Percentiles rank a stretch among this genome's conserved stretches.
Conservation (phyloP, 441 rosid species). For the Jatropha multifida region DNA sequence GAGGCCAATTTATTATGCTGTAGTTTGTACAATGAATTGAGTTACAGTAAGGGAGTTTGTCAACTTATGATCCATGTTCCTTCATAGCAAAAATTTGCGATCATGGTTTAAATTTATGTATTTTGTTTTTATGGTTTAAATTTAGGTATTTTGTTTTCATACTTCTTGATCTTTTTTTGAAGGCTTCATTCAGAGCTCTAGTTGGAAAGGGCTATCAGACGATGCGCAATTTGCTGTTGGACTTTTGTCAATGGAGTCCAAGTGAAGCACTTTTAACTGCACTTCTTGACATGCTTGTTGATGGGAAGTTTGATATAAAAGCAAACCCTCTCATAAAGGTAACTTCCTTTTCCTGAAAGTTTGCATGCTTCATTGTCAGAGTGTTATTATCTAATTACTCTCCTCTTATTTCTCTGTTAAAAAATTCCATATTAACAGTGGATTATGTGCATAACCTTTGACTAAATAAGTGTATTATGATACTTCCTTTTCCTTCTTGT, state of each 20-base stretch:
- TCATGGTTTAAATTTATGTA: neutral
- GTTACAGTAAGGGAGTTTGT: neutral
- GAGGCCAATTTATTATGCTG: neutral
- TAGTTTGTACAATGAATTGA: neutral
- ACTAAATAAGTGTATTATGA: neutral
- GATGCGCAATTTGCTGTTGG: slow-evolving; percentile 89
- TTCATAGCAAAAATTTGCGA: neutral
- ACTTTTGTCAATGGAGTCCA: slow-evolving; percentile 83
- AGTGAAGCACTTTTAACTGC: slow-evolving; percentile 82
- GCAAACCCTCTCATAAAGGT: slow-evolving; percentile 82
- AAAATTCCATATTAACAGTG: neutral
- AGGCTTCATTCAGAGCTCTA: slow-evolving; percentile 94
- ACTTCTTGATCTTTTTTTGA: slow-evolving; percentile 26
- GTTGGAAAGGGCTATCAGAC: slow-evolving; percentile 98
- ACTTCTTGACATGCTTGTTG: slow-evolving; percentile 99
- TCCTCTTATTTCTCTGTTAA: neutral
- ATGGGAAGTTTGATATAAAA: slow-evolving; percentile 82
- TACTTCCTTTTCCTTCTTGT: slow-evolving; percentile 20
- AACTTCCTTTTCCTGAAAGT: slow-evolving; percentile 23
- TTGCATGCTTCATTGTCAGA: slow-evolving; percentile 14
- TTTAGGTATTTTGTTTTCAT: neutral
- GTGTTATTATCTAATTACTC: neutral
- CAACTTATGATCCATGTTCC: neutral
- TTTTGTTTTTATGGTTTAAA: too few species aligned
- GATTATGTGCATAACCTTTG: neutral